A percentile compares a stretch with the other conserved stretches of the same genome.
These are phyloP conservation scores for Barbarea vulgaris DNA, from an alignment of 345 rosid species.

Conservation along the genomic window DNA sequence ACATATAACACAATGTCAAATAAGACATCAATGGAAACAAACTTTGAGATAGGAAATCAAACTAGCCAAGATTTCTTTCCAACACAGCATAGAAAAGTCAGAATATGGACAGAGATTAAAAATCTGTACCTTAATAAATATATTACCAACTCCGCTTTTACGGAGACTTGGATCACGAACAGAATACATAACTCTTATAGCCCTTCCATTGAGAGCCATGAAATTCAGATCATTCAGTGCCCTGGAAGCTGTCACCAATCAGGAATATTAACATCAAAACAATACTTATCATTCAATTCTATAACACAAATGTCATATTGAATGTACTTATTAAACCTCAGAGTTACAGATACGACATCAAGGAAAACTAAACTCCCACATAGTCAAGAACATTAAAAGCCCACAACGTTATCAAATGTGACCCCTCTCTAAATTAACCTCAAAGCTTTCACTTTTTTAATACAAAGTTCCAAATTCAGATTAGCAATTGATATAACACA, in stretches of 20 bases:
- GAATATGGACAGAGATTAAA: background rate
- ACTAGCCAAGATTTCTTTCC: background rate
- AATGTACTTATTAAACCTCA: background rate
- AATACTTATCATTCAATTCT: background rate
- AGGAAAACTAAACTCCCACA: background rate
- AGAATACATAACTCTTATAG: constrained; percentile 86
- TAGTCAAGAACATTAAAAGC: background rate
- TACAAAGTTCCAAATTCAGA: background rate
- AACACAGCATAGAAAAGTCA: background rate
- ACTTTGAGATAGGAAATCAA: background rate
- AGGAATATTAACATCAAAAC: background rate
- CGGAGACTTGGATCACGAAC: constrained; percentile 90
- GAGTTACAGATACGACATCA: background rate
- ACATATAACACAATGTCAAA: background rate
- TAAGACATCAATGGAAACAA: background rate
- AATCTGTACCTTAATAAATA: constrained; percentile 73
- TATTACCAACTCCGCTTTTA: constrained; percentile 90
- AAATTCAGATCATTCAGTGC: constrained; percentile 84
- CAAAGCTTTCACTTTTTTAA: background rate
- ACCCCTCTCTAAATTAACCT: background rate
- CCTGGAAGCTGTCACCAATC: constrained; percentile 64
- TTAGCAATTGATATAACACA: background rate
- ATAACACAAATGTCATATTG: background rate
- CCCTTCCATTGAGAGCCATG: constrained; percentile 64
- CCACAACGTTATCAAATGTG: background rate